These are phyloP conservation scores for Dactylellina haptotyla DNA, from an alignment of 2,329 filamentous ascomycete species.

Conservation along the genomic window DNA sequence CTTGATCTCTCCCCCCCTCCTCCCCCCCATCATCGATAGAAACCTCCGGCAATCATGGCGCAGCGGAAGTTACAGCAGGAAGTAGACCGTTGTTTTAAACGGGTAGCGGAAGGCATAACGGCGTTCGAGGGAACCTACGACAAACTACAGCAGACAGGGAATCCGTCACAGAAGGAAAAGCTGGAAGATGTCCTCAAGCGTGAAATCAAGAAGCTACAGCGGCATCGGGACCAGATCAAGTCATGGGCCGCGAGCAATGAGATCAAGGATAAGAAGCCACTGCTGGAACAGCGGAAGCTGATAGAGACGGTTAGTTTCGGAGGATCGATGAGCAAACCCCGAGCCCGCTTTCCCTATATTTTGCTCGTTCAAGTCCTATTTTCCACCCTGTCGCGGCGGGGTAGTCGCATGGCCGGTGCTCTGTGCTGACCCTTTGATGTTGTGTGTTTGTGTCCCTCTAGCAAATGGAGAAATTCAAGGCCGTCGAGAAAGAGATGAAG, in stretches of 20 bases:
- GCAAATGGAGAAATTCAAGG: conserved; percentile 99
- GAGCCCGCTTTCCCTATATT: conserved; percentile 47
- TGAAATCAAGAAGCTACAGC: conserved; percentile 99
- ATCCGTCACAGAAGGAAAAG: conserved; percentile 92
- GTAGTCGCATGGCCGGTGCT: background rate
- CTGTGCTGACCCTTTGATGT: conserved; percentile 31
- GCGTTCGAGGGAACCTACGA: conserved; percentile 97
- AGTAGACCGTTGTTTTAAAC: conserved; percentile 99
- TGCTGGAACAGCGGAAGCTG: conserved; percentile 91
- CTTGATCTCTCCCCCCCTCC: conserved; percentile 57
- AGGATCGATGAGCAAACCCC: conserved; percentile 38
- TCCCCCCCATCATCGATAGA: conserved; percentile 32
- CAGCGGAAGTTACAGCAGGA: conserved; percentile 96
- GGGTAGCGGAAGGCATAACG: conserved; percentile 89
- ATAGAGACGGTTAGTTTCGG: conserved; percentile 86
- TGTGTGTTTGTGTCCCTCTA: conserved; percentile 62
- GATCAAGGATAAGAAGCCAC: conserved; percentile 97
- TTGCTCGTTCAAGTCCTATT: conserved; percentile 26
- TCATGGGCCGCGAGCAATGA: conserved; percentile 98
- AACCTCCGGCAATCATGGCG: conserved; percentile 73
- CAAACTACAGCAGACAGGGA: conserved; percentile 93
- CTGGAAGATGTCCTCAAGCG: conserved; percentile 96
- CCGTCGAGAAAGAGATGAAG: conserved; percentile 99
- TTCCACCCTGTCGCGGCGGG: conserved; percentile 19
- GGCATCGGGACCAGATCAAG: conserved; percentile 98